These are phyloP conservation scores for Yamadazyma oceani DNA, from an alignment of 1,139 yeast genomes.

Conservation along the genomic window DNA sequence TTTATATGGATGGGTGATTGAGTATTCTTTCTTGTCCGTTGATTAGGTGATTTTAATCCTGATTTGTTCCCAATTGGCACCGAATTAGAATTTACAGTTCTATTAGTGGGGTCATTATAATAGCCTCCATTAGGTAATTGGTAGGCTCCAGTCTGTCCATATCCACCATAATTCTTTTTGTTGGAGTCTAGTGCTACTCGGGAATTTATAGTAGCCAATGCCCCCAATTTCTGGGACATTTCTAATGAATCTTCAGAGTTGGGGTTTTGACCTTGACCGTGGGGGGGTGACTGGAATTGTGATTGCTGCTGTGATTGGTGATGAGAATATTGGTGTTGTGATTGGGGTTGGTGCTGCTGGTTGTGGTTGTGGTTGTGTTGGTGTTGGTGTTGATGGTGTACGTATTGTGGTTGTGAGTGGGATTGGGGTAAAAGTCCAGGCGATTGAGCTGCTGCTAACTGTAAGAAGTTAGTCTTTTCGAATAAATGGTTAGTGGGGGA, in stretches of 20 bases:
- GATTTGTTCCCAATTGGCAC: conserved; percentile 30
- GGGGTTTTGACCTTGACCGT: conserved; percentile 8
- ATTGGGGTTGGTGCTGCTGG: neutral
- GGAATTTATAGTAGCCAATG: conserved; percentile 61
- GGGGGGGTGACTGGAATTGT: conserved; percentile 11
- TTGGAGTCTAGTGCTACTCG: conserved; percentile 59
- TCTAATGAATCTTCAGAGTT: conserved; percentile 32
- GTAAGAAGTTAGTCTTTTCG: conserved; percentile 47
- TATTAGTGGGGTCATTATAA: conserved; percentile 32
- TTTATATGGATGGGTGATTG: conserved; percentile 9
- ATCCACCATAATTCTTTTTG: conserved; percentile 30
- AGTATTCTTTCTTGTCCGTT: conserved; percentile 10
- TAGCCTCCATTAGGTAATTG: conserved; percentile 6
- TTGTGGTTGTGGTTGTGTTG: neutral
- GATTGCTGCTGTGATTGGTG: neutral
- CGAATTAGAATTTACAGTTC: conserved; percentile 38
- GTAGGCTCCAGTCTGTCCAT: conserved; percentile 1
- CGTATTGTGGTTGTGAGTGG: neutral
- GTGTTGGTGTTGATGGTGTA: neutral
- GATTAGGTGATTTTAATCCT: conserved; percentile 17
- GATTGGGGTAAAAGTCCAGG: conserved; percentile 19
- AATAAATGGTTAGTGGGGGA: conserved; percentile 47
- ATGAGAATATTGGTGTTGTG: neutral
- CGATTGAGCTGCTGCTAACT: conserved; percentile 40
- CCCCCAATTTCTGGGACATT: conserved; percentile 55